Evolutionary conservation across 2,329 filamentous ascomycete species (phyloP).

Genomic region (Stemphylium vesicarium): DNA sequence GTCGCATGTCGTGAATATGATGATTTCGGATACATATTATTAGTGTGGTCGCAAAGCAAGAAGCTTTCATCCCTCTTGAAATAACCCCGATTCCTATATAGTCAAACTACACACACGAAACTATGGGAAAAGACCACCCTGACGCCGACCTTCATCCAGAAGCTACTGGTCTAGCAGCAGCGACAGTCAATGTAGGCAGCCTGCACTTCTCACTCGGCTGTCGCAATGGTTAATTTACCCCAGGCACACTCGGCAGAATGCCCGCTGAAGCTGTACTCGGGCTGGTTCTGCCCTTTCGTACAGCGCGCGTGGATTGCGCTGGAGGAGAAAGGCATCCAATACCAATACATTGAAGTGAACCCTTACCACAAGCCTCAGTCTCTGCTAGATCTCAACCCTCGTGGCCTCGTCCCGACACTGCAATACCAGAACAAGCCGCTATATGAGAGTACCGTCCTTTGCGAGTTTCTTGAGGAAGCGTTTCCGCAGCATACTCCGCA

Average conservation of each 20-base stretch:
- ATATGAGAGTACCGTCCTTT: conserved; percentile 75
- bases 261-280: conserved; percentile 70
- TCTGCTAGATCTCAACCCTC: conserved; percentile 74
- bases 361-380: conserved; percentile 75
- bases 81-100: not conserved
- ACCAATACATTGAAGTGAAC: conserved; percentile 74
- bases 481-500: conserved; percentile 60
- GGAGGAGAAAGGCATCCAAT: conserved; percentile 73
- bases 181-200: conserved; percentile 36
- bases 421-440: conserved; percentile 63
- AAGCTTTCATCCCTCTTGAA: not conserved
- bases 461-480: conserved; percentile 77
- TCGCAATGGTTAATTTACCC: not conserved
- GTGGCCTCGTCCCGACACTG: conserved; percentile 76
- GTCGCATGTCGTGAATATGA: not conserved
- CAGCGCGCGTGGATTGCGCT: conserved; percentile 77
- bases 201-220: not conserved
- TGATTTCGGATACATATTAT: not conserved
- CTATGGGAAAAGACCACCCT: conserved; percentile 44
- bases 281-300: conserved; percentile 75
- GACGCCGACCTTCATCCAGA: conserved; percentile 46
- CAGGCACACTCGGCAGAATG: conserved; percentile 51
- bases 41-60: too few relatives aligned
- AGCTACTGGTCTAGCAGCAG: conserved; percentile 41
- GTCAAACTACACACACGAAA: conserved; percentile 1